phyloP scores from a whole-genome alignment of 495 filamentous ascomycete species.

The Hyaloscypha variabilis region DNA sequence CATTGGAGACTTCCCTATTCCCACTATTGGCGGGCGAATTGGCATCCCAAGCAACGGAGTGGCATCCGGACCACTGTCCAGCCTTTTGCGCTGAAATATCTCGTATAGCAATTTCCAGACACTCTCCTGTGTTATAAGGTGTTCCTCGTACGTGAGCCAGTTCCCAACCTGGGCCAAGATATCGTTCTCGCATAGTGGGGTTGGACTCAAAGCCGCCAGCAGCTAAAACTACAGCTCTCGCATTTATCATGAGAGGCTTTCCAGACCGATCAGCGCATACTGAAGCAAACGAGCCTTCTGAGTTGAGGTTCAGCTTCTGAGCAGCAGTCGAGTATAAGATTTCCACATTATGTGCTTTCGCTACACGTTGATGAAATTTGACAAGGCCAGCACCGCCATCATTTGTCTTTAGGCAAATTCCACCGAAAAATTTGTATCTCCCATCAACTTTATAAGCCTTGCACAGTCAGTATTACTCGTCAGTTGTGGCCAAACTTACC shows the following conservation, averaged over 20 bases:
- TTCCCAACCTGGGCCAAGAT: constrained; percentile 65
- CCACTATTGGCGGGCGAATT: constrained; percentile 52
- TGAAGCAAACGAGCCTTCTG: too few relatives aligned
- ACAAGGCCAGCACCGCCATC: constrained; percentile 63
- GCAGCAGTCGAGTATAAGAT: constrained; percentile 48
- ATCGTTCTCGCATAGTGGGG: constrained; percentile 53
- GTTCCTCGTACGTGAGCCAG: constrained; percentile 61
- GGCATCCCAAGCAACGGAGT: constrained; percentile 64
- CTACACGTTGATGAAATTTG: constrained; percentile 46
- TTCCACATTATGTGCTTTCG: constrained; percentile 40
- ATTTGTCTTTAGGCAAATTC: constrained; percentile 54
- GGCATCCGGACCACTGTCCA: constrained; percentile 65
- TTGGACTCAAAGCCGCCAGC: constrained; percentile 65
- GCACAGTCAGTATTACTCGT: too few relatives aligned
- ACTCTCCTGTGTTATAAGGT: constrained; percentile 61
- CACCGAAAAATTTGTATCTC: constrained; percentile 64
- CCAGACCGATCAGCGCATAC: too few relatives aligned
- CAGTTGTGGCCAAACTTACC: too few relatives aligned
- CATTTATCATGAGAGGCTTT: constrained; percentile 35
- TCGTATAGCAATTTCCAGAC: constrained; percentile 49
- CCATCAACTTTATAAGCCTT: constrained; percentile 57
- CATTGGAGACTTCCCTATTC: constrained; percentile 56
- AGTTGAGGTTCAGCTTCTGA: too few relatives aligned
- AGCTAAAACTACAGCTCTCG: constrained; percentile 52
- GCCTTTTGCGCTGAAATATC: constrained; percentile 48